These are phyloP conservation scores for Cadophora luteo-olivacea DNA, from an alignment of 2,329 filamentous ascomycete genomes.

Conservation along the genomic window DNA sequence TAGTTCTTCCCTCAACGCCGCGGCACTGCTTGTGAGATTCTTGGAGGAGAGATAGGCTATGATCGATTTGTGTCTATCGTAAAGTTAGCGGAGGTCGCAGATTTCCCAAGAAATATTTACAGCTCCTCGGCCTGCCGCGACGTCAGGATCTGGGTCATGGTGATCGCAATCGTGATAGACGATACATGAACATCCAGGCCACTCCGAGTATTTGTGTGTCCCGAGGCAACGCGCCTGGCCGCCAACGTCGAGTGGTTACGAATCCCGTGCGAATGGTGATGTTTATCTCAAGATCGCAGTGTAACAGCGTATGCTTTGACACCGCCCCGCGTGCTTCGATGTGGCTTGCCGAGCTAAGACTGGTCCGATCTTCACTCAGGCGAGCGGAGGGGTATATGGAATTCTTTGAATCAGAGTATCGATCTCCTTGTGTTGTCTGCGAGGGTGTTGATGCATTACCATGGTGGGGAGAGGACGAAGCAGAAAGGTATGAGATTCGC, in stretches of 20 bases:
- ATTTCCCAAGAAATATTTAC: conserved; percentile 57
- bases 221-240: conserved; percentile 36
- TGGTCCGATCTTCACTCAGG: conserved; percentile 6
- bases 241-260: conserved; percentile 5
- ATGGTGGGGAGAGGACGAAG: conserved; percentile 27
- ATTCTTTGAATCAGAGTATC: conserved; percentile 8
- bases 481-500: neutral
- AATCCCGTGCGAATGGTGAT: conserved; percentile 1
- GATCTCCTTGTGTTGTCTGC: conserved; percentile 19
- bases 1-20: conserved; percentile 78
- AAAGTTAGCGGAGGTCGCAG: conserved; percentile 33
- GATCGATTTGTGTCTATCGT: conserved; percentile 84
- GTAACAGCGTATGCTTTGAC: conserved; percentile 15
- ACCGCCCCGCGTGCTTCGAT: conserved; percentile 8
- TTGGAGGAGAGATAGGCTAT: conserved; percentile 84
- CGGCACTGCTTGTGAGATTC: conserved; percentile 72
- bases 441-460: conserved; percentile 23
- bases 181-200: conserved; percentile 39
- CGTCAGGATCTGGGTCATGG: conserved; percentile 79
- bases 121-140: conserved; percentile 86
- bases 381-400: neutral
- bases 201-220: conserved; percentile 25
- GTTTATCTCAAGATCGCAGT: conserved; percentile 13
- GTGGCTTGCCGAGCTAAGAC: conserved; percentile 5
- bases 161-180: conserved; percentile 37